Percentiles rank a stretch among this genome's conserved stretches.
phyloP scores from a whole-genome alignment of 805 yeast species.

The Ogataea wickerhamii region DNA sequence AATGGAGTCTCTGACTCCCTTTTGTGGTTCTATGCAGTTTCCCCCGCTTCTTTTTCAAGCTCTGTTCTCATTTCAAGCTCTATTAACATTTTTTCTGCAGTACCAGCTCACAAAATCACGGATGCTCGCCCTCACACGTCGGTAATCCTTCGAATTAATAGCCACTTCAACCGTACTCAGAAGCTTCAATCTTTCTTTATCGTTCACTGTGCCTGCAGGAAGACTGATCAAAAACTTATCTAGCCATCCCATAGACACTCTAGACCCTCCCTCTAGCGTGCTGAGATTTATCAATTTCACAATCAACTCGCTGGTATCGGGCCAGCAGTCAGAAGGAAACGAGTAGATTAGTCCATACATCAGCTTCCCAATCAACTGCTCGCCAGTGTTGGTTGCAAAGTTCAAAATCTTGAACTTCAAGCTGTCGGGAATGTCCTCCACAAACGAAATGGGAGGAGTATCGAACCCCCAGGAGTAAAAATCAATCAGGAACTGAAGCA shows the following conservation, averaged over 20 bases:
- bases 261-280: conserved; percentile 43
- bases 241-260: conserved; percentile 55
- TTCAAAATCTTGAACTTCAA: conserved; percentile 47
- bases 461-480: conserved; percentile 80
- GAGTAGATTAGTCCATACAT: conserved; percentile 66
- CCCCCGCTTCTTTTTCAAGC: no score
- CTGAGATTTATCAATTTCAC: conserved; percentile 55
- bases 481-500: conserved; percentile 77
- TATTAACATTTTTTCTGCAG: conserved; percentile 61
- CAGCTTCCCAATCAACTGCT: conserved; percentile 47
- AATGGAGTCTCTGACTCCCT: no score
- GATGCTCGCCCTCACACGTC: conserved; percentile 67
- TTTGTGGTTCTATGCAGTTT: no score
- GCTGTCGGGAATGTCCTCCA: conserved; percentile 48
- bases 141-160: conserved; percentile 61
- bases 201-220: conserved; percentile 61
- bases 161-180: conserved; percentile 55
- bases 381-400: conserved; percentile 54
- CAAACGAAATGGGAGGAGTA: conserved; percentile 72
- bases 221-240: conserved; percentile 48
- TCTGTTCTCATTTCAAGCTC: conserved; percentile 11
- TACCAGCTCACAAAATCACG: conserved; percentile 84
- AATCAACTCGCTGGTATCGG: conserved; percentile 73
- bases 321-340: conserved; percentile 65
- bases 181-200: conserved; percentile 65